Evolutionary conservation across 2,329 filamentous ascomycete genomes (phyloP).

Genomic region (Claviceps pazoutovae): DNA sequence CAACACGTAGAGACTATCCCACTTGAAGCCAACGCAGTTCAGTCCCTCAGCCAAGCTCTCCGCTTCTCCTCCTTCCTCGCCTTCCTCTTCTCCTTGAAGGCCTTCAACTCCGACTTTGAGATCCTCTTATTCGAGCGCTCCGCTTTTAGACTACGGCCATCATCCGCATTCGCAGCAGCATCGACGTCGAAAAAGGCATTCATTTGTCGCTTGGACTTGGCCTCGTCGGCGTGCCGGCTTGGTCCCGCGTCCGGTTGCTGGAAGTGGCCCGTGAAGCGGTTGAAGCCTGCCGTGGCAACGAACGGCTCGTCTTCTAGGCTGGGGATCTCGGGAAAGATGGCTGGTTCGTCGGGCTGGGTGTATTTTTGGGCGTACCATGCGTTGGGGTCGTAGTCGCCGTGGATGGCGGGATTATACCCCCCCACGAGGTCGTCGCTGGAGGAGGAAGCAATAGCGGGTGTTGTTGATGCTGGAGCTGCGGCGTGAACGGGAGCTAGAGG

Average conservation of each 20-base stretch:
- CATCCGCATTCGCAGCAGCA: slow-evolving; percentile 78
- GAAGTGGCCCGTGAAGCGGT: slow-evolving; percentile 77
- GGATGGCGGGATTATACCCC: slow-evolving; percentile 91
- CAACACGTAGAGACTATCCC: not conserved
- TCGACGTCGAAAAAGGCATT: slow-evolving; percentile 93
- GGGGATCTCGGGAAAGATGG: slow-evolving; percentile 14
- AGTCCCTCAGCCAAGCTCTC: slow-evolving; percentile 76
- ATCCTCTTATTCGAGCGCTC: slow-evolving; percentile 78
- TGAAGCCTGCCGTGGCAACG: slow-evolving; percentile 63
- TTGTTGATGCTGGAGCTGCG: slow-evolving; percentile 11
- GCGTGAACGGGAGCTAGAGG: slow-evolving; percentile 15
- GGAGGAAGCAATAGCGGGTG: slow-evolving; percentile 16
- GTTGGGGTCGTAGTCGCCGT: slow-evolving; percentile 90
- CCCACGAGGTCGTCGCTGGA: slow-evolving; percentile 34
- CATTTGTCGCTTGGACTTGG: slow-evolving; percentile 79
- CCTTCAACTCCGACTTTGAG: slow-evolving; percentile 73
- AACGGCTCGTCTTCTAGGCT: slow-evolving; percentile 39
- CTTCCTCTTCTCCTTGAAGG: slow-evolving; percentile 78
- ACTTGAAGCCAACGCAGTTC: not conserved
- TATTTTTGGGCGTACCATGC: slow-evolving; percentile 74
- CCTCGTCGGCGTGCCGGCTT: slow-evolving; percentile 72
- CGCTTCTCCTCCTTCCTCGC: slow-evolving; percentile 91
- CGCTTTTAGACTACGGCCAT: slow-evolving; percentile 80
- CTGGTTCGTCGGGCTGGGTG: slow-evolving; percentile 20
- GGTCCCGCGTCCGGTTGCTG: slow-evolving; percentile 54